Base-by-base conservation (phyloP, 768 basidiomycete genomes). In the Leccinum broughii region DNA sequence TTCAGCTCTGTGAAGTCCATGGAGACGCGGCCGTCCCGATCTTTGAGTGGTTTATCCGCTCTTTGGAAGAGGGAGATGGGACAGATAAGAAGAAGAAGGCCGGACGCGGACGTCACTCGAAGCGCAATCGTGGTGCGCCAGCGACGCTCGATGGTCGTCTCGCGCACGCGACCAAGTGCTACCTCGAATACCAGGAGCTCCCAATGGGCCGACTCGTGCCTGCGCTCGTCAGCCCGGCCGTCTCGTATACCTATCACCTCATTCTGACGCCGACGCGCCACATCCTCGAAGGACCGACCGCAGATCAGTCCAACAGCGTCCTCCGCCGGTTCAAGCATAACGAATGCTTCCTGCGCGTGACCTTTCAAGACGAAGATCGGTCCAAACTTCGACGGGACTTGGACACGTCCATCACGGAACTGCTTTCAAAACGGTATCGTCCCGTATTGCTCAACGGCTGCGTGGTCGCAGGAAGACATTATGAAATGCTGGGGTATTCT, bases 401-500 rank as follows among this genome's bases (percentile, higher is more conserved):
- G 3, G 71, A 65, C 3, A 35, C 67, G 11, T 70, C 71, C 17
- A 77, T 80, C 56, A 51, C 61, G 8, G 63, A 71, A 0, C 55
- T 80, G 35, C 64, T 81, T n/a, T 1, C 24, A 4, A 46, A 56
- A 14, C 77, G 80, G 24, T 80, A 75, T 58, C 73, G 73, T 26
- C 70, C 69, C 1, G 62, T 71, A 14, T 61, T 82, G 24, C 63
- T 73, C 30, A 46, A 64, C 0, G 81, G 81, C 0, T 66, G 76
- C 10, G 20, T 17, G 4, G 69, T 84, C 11, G 83, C 77, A 3
- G 83, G 83, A 8, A 74, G 82, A 32, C 60, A 62, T 0, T 84
- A 77, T 62, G 60, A 80, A 3, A 77, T 84, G 65, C 65, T 85
- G 26, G 83, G 80, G 4, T 84, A 84, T 58, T 83, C 82, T 3